These are phyloP conservation scores for Rubia peregrina DNA, from an alignment of 305 asterid genomes.

Conservation along the genomic window DNA sequence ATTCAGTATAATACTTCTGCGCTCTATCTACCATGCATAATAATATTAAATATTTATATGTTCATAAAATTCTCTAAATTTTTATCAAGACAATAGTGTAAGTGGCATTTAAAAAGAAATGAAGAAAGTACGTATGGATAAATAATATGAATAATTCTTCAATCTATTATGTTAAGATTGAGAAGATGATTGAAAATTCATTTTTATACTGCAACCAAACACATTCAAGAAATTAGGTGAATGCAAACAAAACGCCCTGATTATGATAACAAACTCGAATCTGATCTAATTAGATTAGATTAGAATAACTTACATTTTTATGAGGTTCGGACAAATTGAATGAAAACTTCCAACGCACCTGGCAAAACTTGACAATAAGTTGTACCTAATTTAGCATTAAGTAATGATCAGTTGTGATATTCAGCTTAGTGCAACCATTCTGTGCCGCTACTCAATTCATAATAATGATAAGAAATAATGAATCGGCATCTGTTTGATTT, in stretches of 20 bases:
- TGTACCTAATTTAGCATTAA: constrained; percentile 16
- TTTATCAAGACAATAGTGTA: too few species aligned
- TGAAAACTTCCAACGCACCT: background rate
- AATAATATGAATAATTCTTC: too few species aligned
- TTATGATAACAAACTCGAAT: background rate
- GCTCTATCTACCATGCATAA: too few species aligned
- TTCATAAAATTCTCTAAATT: too few species aligned
- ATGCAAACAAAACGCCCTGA: background rate
- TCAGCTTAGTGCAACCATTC: constrained; percentile 1
- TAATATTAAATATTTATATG: too few species aligned
- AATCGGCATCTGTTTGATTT: background rate
- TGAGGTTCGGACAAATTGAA: constrained; percentile 1
- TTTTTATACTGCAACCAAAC: background rate
- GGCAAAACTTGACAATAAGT: constrained; percentile 8
- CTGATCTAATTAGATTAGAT: background rate
- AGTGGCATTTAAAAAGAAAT: too few species aligned
- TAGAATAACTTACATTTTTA: background rate
- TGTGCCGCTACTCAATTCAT: background rate
- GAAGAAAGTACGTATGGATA: too few species aligned
- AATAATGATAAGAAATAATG: background rate
- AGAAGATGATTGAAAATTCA: background rate
- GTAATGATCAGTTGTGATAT: background rate
- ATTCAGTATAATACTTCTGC: too few species aligned
- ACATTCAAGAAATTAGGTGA: background rate
- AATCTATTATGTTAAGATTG: too few species aligned